Evolutionary conservation across 768 basidiomycete species (phyloP), one percentile per base, ranked within the genome.

Genomic region (Tricholoma sp.): DNA sequence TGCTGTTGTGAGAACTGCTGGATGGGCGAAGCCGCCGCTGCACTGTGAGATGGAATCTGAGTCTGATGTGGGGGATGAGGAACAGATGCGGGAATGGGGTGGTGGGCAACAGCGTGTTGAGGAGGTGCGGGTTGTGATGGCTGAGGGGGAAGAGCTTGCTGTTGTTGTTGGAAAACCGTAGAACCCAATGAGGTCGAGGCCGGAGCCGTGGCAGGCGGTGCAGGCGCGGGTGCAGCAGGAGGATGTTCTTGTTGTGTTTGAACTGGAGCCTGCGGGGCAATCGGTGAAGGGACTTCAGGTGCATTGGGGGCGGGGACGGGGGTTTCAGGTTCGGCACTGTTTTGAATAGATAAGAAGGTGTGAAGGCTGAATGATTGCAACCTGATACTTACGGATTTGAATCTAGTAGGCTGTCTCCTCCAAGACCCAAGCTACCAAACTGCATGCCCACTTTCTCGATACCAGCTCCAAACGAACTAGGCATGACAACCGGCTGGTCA

Each of bases 401-500:
- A 39, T 85, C 85, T 32, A 83, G 68, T n/a, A 80, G 71, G 57
- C 69, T 75, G 52, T 91, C 89, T 6, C 85, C 88, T 33, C 83
- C 83, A 34, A 94, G 77, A 68, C 83, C 88, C 63, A 93, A 72
- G 68, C 89, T 92, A 51, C 91, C 91, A 65, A 94, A 94, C 65
- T 92, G 90, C 91, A 94, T 91, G 50, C 91, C 91, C 52, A 93
- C 74, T 66, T 89, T 91, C 66, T 91, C 90, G 20, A 88, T 66
- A 15, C 78, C 78, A 33, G 80, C 64, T 31, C 82, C 80, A 67
- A 86, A 87, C 52, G 80, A 82, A 44, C 80, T 79, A 1, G 91
- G 89, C 81, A 92, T 85, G 55, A 92, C 85, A 15, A 93, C 91
- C 36, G 91, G 83, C 56, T 89, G 87, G 58, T 91, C 88, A 4